Base-by-base conservation (phyloP, 192 early-diverging fungal genomes). In the Coemansia guatemalensis region DNA sequence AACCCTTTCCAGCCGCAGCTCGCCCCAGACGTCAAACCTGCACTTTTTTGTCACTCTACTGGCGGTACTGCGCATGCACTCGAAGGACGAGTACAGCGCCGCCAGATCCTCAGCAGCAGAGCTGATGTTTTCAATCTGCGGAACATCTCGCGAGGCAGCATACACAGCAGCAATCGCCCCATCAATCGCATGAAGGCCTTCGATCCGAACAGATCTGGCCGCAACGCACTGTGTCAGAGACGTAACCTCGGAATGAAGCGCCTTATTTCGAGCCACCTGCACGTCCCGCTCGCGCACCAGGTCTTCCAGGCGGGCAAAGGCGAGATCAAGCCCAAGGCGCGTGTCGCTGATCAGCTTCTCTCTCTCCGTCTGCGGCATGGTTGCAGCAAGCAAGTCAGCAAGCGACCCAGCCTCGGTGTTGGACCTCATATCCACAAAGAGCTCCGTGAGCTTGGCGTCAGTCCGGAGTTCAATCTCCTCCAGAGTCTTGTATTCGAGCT, bases 351-450 rank as follows among this genome's bases (percentile, higher is more conserved):
- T 48, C 18, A 74, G 62, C 44, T 63, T 62, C 9, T 80, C 68
- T 18, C 53, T 69, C n/a, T 70, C 77, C 18, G 24, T 54, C 33
- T 52, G 47, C 3, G 71, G 60, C 32, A 71, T 35, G n/a, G 51
- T 52, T 33, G 64, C 64, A 26, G 71, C 63, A 1, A 65, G 68
- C 33, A 80, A 62, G 48, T 80, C 77, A 4, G 67, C 52, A 20
- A 80, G 49, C 24, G 77, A 74, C 1, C 55, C 60, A 17, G 61
- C 76, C 20, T 69, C 57, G 2, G 60, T 65, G 56, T 68, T 68
- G 49, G 64, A 64, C 7, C 71, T 67, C 77, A 80, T 80, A 29
- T 80, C 77, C 1, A 80, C 65, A 80, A 80, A 80, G 2, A 80
- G 35, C 11, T 80, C 68, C 39, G 55, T 67, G 24, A 70, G 22